These are phyloP conservation scores for Erodium moschatum DNA, from an alignment of 441 rosid species.

Conservation along the genomic window DNA sequence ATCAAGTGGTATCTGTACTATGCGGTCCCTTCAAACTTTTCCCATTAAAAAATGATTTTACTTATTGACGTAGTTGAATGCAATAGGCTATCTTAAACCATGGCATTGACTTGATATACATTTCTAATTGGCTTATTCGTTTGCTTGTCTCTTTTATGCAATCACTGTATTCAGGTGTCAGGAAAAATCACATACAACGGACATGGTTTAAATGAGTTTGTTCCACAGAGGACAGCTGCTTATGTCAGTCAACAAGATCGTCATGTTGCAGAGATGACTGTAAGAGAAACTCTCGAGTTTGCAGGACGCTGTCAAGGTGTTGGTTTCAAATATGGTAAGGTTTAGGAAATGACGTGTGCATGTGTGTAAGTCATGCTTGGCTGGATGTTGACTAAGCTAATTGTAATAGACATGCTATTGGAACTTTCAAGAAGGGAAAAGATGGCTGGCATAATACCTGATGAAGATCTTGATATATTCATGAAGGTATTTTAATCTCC, in stretches of 20 bases:
- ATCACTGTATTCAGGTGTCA: constrained; percentile 35
- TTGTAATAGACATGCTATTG: constrained; percentile 68
- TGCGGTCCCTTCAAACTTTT: neutral
- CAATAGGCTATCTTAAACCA: neutral
- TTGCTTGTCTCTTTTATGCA: no score
- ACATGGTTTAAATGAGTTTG: constrained; percentile 62
- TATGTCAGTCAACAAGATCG: constrained; percentile 94
- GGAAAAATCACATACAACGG: constrained; percentile 84
- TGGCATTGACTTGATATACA: neutral
- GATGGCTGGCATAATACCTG: constrained; percentile 82
- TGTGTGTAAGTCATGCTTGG: neutral
- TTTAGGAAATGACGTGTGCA: constrained; percentile 4
- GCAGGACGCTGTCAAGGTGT: constrained; percentile 95
- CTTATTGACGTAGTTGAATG: neutral
- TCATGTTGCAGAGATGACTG: constrained; percentile 96
- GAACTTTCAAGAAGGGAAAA: constrained; percentile 96
- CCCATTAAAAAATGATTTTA: neutral
- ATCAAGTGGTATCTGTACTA: neutral
- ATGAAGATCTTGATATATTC: constrained; percentile 97
- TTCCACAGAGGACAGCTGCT: constrained; percentile 86
- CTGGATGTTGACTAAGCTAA: constrained; percentile 26
- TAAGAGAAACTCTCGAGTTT: constrained; percentile 76
- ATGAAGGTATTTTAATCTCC: constrained; percentile 62
- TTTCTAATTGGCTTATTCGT: neutral
- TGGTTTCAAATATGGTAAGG: constrained; percentile 83